Evolutionary conservation across 495 filamentous ascomycete species (phyloP).

Genomic region (Pseudevernia furfuracea): DNA sequence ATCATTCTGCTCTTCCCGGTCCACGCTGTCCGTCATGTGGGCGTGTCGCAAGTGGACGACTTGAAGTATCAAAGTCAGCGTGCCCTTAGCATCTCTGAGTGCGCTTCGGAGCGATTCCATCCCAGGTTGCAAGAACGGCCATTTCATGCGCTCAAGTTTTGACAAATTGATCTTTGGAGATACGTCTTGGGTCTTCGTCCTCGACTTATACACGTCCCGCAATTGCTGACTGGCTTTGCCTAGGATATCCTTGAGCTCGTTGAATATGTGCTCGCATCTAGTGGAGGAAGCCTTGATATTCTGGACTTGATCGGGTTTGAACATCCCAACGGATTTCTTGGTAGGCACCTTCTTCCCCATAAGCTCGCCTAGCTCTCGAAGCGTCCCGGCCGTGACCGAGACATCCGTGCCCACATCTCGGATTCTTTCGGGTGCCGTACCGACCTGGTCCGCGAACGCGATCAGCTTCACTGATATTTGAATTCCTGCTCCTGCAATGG

Average conservation of each 20-base stretch:
- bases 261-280: not conserved
- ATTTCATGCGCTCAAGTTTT: not conserved
- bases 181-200: not conserved
- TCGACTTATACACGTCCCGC: not conserved
- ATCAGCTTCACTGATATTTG: not conserved
- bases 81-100: not conserved
- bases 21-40: not conserved
- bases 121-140: not conserved
- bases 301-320: not conserved
- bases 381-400: conserved; percentile 1
- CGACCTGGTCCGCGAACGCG: conserved; percentile 1
- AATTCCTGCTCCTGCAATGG: conserved; percentile 3
- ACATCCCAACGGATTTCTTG: not conserved
- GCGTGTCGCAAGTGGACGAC: conserved; percentile 1
- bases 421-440: not conserved
- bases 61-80: not conserved
- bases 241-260: not conserved
- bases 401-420: conserved; percentile 2
- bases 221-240: not conserved
- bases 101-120: not conserved
- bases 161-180: not conserved
- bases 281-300: not conserved
- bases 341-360: not conserved
- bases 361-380: not conserved
- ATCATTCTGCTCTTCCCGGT: not conserved